These are phyloP conservation scores for Monosporascus cannonballus DNA, from an alignment of 2,329 filamentous ascomycete genomes.

Conservation along the genomic window DNA sequence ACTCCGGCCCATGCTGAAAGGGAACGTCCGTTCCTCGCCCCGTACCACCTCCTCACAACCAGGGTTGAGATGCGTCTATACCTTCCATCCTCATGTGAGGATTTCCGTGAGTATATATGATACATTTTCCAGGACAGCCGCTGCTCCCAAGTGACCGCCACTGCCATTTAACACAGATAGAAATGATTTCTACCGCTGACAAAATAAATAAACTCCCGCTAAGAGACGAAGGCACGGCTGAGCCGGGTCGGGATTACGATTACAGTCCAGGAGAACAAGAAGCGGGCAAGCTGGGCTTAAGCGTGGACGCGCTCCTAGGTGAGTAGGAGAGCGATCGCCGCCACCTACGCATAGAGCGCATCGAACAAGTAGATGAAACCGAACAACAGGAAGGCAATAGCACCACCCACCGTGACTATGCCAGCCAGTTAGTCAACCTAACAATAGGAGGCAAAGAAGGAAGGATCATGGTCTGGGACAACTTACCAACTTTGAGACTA, in stretches of 20 bases:
- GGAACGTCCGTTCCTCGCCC: neutral
- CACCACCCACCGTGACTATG: slow-evolving; percentile 85
- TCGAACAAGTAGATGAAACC: slow-evolving; percentile 88
- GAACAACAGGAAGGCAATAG: slow-evolving; percentile 83
- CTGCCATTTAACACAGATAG: no score
- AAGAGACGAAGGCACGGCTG: neutral
- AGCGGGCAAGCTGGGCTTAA: neutral
- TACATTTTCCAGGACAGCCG: no score
- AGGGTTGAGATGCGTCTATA: no score
- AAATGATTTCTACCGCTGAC: no score
- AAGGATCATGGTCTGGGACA: neutral
- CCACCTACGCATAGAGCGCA: slow-evolving; percentile 51
- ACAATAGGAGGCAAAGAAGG: neutral
- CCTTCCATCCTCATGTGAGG: no score
- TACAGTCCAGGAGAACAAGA: neutral
- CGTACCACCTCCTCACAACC: neutral
- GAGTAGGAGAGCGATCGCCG: neutral
- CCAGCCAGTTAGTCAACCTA: slow-evolving; percentile 6
- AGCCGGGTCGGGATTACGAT: neutral
- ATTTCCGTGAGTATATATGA: no score
- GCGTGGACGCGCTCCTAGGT: no score
- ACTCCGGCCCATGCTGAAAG: neutral
- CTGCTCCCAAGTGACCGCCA: no score
- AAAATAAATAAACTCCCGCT: no score
- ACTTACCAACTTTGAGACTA: slow-evolving; percentile 92